Evolutionary conservation across 2,329 filamentous ascomycete species (phyloP).

Genomic region (Thelonectria blattea): DNA sequence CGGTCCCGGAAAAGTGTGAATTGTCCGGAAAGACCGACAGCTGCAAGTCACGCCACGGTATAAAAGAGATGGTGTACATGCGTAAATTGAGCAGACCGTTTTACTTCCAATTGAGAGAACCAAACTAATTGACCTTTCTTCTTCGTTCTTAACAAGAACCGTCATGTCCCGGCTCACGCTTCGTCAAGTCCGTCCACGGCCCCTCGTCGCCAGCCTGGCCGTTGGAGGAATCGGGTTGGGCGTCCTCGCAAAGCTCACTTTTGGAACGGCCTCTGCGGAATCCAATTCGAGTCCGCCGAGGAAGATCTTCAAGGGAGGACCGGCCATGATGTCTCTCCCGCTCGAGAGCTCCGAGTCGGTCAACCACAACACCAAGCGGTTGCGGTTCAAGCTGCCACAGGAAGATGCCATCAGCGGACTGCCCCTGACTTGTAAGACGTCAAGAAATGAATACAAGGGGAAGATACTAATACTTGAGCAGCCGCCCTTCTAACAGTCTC

Average conservation of each 20-base stretch:
- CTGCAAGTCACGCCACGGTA: neutral
- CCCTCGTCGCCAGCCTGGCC: slow-evolving; percentile 33
- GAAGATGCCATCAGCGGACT: slow-evolving; percentile 55
- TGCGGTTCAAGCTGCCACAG: slow-evolving; percentile 62
- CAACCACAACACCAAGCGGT: slow-evolving; percentile 64
- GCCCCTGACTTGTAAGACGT: slow-evolving; percentile 52
- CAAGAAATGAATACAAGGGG: neutral
- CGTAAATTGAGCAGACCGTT: neutral
- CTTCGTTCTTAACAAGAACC: neutral
- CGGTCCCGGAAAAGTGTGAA: slow-evolving; percentile 19
- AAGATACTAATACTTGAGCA: slow-evolving; percentile 33
- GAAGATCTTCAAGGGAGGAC: slow-evolving; percentile 44
- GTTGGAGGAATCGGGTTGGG: slow-evolving; percentile 27
- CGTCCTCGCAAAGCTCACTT: slow-evolving; percentile 29
- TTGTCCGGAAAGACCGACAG: slow-evolving; percentile 8
- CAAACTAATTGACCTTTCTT: neutral
- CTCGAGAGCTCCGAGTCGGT: slow-evolving; percentile 59
- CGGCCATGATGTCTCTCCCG: slow-evolving; percentile 53
- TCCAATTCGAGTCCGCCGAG: slow-evolving; percentile 22
- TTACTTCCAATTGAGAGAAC: neutral
- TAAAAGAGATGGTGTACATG: neutral
- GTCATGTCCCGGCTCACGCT: slow-evolving; percentile 26
- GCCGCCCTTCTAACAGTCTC: slow-evolving; percentile 65
- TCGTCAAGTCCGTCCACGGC: slow-evolving; percentile 27
- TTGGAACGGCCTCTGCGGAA: slow-evolving; percentile 32